Conservation (phyloP, 768 basidiomycete genomes). For the Mycena maculata region DNA sequence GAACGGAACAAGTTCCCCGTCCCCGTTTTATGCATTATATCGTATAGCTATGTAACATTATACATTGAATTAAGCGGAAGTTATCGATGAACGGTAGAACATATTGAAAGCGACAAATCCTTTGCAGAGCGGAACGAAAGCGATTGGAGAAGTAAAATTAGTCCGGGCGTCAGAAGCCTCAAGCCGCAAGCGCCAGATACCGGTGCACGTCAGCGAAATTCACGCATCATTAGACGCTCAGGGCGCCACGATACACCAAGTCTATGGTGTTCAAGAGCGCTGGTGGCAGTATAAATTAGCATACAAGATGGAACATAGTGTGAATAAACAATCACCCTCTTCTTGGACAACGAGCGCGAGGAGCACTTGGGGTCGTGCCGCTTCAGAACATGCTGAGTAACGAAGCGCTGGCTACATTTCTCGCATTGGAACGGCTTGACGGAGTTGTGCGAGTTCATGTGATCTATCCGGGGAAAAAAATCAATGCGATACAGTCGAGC, state of each 20-base stretch:
- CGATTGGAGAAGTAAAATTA: too few species aligned
- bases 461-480: slow-evolving; percentile 8
- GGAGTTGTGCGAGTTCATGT: slow-evolving; percentile 12
- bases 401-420: slow-evolving; percentile 6
- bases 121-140: not conserved
- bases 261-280: too few species aligned
- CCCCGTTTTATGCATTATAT: not conserved
- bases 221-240: not conserved
- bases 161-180: too few species aligned
- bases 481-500: not conserved
- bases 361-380: slow-evolving; percentile 8
- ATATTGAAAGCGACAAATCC: not conserved
- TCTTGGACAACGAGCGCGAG: not conserved
- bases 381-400: slow-evolving; percentile 3
- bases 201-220: not conserved
- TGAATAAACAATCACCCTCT: not conserved
- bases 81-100: slow-evolving; percentile 1
- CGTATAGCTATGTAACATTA: too few species aligned
- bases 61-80: not conserved
- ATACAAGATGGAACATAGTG: too few species aligned
- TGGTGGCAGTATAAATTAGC: too few species aligned
- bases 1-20: not conserved
- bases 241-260: not conserved
- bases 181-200: not conserved
- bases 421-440: not conserved